Percentiles rank a stretch among this genome's conserved stretches.
Evolutionary conservation across 768 basidiomycete species (phyloP).

Genomic region (Russula ochroleuca): DNA sequence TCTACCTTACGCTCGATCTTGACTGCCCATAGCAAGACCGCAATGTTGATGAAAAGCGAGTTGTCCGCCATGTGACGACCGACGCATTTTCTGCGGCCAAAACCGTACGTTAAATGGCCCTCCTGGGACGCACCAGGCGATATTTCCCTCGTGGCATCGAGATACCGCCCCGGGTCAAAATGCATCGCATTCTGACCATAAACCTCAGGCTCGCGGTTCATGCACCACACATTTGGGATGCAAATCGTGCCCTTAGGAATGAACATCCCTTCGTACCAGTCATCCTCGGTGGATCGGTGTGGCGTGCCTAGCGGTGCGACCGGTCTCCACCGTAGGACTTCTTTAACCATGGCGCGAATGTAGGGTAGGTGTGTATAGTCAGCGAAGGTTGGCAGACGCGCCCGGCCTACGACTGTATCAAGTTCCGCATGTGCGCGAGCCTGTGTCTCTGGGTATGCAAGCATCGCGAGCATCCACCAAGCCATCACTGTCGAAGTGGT

Average conservation of each 20-base stretch:
- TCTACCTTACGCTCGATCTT: conserved; percentile 21
- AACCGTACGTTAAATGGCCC: neutral
- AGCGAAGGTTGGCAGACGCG: neutral
- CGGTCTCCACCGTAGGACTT: neutral
- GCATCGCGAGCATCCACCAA: neutral
- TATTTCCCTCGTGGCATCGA: neutral
- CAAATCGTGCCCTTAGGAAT: neutral
- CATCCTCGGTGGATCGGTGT: neutral
- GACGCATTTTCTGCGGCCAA: neutral
- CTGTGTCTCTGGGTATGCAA: conserved; percentile 1
- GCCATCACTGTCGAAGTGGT: neutral
- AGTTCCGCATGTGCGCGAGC: neutral
- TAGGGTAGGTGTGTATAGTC: neutral
- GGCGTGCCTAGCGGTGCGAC: neutral
- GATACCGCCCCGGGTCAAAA: neutral
- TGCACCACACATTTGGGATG: neutral
- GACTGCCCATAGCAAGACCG: conserved; percentile 31
- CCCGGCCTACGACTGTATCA: neutral
- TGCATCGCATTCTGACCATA: neutral
- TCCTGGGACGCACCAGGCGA: neutral
- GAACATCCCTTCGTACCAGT: conserved; percentile 4
- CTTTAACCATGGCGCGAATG: conserved; percentile 1
- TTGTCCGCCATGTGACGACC: conserved; percentile 27
- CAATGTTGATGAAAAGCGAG: conserved; percentile 35
- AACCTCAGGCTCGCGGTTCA: conserved; percentile 2